A percentile compares a stretch with the other conserved stretches of the same genome.
These are phyloP conservation scores for Syncephalastrum racemosum DNA, from an alignment of 371 early-diverging fungal species.

Conservation along the genomic window DNA sequence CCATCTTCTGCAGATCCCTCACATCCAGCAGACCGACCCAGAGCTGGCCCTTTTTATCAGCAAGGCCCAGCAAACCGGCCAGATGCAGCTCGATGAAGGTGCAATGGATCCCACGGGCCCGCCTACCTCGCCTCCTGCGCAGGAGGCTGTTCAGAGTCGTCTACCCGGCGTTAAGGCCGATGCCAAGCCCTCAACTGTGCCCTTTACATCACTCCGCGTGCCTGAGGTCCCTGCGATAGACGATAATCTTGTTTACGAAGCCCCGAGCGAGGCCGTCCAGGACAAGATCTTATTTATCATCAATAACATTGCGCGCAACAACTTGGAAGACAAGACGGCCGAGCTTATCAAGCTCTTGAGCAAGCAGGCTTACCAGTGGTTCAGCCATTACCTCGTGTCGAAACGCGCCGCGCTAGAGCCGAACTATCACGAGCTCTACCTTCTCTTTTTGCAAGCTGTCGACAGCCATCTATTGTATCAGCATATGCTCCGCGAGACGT, in stretches of 20 bases:
- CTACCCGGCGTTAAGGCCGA: no score
- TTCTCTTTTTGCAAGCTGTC: conserved; percentile 74
- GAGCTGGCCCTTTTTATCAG: conserved; percentile 64
- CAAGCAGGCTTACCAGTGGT: conserved; percentile 78
- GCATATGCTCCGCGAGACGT: conserved; percentile 87
- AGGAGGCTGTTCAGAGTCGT: no score
- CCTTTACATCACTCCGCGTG: conserved; percentile 61
- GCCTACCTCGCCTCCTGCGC: no score
- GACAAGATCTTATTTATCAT: conserved; percentile 96
- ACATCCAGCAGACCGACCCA: conserved; percentile 77
- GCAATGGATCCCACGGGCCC: no score
- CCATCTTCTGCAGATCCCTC: conserved; percentile 76
- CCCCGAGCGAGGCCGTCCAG: conserved; percentile 73
- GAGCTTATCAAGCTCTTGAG: conserved; percentile 79
- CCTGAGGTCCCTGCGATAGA: conserved; percentile 25
- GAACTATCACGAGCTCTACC: conserved; percentile 90
- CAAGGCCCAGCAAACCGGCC: conserved; percentile 31
- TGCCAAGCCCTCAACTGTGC: conserved; percentile 3
- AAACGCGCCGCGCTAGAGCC: conserved; percentile 94
- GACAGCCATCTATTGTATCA: conserved; percentile 59
- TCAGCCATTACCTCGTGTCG: conserved; percentile 89
- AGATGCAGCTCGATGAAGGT: conserved; percentile 8
- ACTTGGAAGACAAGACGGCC: conserved; percentile 76
- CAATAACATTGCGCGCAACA: conserved; percentile 92
- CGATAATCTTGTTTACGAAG: conserved; percentile 45